Conservation (phyloP, 352 stramenopile species). For the Detonula confervacea region DNA sequence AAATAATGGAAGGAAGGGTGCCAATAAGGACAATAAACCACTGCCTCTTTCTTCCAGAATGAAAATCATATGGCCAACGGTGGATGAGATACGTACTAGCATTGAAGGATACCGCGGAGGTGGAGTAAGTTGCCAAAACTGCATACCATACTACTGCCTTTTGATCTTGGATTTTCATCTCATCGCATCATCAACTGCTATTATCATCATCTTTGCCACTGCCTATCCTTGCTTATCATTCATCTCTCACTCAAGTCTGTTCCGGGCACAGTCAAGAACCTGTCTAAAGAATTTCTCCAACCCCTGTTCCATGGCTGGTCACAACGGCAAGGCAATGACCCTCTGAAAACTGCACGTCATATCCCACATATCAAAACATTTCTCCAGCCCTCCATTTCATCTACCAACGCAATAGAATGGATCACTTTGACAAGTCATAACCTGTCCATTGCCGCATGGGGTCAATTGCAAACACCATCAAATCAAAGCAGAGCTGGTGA, state of each 20-base stretch:
- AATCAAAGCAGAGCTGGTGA: conserved; percentile 2
- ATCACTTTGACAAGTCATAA: conserved; percentile 76
- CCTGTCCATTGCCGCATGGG: conserved; percentile 77
- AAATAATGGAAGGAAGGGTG: conserved; percentile 7
- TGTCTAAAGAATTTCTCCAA: conserved; percentile 71
- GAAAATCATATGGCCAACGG: conserved; percentile 76
- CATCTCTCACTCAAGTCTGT: too few relatives aligned
- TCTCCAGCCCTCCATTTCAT: conserved; percentile 44
- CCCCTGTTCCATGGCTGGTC: conserved; percentile 64
- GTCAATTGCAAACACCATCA: conserved; percentile 51
- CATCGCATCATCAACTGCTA: neutral
- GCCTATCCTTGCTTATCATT: neutral
- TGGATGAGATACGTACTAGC: conserved; percentile 63
- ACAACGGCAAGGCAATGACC: conserved; percentile 23
- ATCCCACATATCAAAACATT: conserved; percentile 82
- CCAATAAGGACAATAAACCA: conserved; percentile 5
- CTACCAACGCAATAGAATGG: conserved; percentile 59
- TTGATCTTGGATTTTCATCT: neutral
- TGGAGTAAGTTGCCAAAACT: neutral
- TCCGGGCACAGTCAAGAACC: conserved; percentile 63
- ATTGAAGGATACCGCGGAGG: conserved; percentile 68
- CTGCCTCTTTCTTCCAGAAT: conserved; percentile 25
- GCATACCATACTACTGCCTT: neutral
- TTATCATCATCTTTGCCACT: neutral
- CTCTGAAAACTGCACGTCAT: conserved; percentile 53